Conservation (phyloP, 257 asterid species). For the Thymus quinquecostatus region DNA sequence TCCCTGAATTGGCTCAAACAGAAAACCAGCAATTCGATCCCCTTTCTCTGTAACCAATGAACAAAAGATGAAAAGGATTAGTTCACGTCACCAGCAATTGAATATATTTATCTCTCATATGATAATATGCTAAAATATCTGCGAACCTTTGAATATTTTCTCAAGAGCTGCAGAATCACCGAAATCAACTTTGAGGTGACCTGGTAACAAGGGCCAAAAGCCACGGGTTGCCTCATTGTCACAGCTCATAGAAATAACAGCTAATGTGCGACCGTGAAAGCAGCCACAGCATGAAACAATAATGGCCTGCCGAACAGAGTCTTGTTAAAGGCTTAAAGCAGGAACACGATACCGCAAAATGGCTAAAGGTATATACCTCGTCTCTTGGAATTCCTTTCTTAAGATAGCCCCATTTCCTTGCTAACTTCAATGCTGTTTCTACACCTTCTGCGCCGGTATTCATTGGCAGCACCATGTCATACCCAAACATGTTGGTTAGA, state of each 20-base stretch:
- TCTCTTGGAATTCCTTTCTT: constrained; percentile 83
- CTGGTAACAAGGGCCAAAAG: constrained; percentile 88
- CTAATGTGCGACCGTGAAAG: constrained; percentile 96
- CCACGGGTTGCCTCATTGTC: constrained; percentile 95
- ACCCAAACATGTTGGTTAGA: constrained; percentile 81
- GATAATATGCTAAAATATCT: constrained; percentile 26
- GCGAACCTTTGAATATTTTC: constrained; percentile 74
- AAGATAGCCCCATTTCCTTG: constrained; percentile 91
- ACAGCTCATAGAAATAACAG: constrained; percentile 96
- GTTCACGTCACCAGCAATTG: background rate
- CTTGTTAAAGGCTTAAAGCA: background rate
- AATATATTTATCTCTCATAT: background rate
- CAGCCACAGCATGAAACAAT: constrained; percentile 98
- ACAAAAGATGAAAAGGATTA: constrained; percentile 30
- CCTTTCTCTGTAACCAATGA: constrained; percentile 72
- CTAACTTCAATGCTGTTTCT: constrained; percentile 92
- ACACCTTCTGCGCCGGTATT: constrained; percentile 99
- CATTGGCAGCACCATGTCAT: constrained; percentile 95
- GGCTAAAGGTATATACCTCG: constrained; percentile 54
- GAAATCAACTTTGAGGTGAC: constrained; percentile 86
- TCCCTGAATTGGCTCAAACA: constrained; percentile 98
- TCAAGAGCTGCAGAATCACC: constrained; percentile 77
- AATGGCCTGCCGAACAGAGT: constrained; percentile 61
- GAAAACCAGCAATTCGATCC: constrained; percentile 85
- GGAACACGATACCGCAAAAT: background rate